Evolutionary conservation across 2,329 filamentous ascomycete species (phyloP), one percentile per base, ranked within the genome.

Genomic region (Cyanodermella asteris): DNA sequence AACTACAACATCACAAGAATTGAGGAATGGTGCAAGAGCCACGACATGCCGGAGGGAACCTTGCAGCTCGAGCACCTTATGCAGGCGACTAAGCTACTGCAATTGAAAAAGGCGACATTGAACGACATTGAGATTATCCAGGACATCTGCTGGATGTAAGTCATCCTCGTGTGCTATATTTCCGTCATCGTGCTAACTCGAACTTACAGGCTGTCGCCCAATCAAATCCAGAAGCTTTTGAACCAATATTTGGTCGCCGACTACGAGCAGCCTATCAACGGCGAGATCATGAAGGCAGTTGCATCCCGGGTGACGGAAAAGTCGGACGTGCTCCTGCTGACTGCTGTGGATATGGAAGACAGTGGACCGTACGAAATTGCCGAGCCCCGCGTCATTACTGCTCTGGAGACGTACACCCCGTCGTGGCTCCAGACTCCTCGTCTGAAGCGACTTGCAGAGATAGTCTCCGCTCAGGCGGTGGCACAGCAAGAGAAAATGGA

Each of bases 121-220:
- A 97, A 94, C 47, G 87, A 97, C 43, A 97, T 97, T 41, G 87
- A 97, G 54, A 97, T 97, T 41, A 97, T 97, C 42, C 87, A 97
- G 56, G 87, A 97, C 47, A 97, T 97, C 41, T 97, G 87, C 64
- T 94, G 84, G 84, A 94, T 94, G 84, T 90, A 56, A 69, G 77
- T 65, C 11, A 20, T 26, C 7, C 13, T 13, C 5, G 9, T 13
- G 12, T 14, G 21, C 12, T 14, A 9, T 12, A n/a, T 13, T 29
- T 18, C 29, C 30, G 13, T 31, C 24, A 21, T 20, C 13, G 18
- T 18, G 29, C 22, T 15, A 7, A 16, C 23, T 7, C 29, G 36
- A 25, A 37, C 25, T 23, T 23, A 10, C 32, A 87, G 77, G 77
- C 65, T 97, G 26, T 93, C 84, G 2, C 87, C 87, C 26, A 94